These are phyloP conservation scores for Pythium guiyangense DNA, from an alignment of 352 stramenopile species.

Conservation along the genomic window DNA sequence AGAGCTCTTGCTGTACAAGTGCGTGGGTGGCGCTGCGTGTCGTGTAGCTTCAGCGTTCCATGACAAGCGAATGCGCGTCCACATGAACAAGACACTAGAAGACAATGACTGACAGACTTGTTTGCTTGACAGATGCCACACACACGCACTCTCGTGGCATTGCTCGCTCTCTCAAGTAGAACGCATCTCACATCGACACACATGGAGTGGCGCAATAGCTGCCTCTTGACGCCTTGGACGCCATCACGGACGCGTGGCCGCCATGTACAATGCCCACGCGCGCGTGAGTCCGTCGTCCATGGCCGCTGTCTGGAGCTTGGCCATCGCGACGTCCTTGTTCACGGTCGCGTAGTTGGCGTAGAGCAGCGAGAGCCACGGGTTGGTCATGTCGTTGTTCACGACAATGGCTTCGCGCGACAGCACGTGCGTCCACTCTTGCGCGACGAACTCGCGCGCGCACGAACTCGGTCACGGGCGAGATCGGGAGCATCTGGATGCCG, in stretches of 20 bases:
- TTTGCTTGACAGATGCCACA: no score
- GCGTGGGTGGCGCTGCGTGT: no score
- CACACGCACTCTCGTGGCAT: no score
- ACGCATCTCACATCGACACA: no score
- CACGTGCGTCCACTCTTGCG: conserved; percentile 58
- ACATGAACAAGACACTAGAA: no score
- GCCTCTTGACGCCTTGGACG: no score
- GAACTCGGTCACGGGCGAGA: conserved; percentile 61
- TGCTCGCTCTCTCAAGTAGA: no score
- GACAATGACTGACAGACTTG: no score
- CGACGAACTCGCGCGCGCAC: conserved; percentile 42
- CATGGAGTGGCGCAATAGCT: no score
- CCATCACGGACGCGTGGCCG: conserved; percentile 22
- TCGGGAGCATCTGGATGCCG: conserved; percentile 77
- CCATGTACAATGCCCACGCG: conserved; percentile 79
- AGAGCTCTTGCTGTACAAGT: no score
- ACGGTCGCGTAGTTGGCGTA: conserved; percentile 72
- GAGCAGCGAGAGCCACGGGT: conserved; percentile 68
- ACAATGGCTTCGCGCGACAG: conserved; percentile 46
- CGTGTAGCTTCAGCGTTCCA: no score
- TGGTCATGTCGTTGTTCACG: conserved; percentile 27
- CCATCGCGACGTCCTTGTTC: conserved; percentile 36
- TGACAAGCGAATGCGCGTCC: no score
- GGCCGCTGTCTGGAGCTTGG: conserved; percentile 43
- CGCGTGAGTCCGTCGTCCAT: conserved; percentile 75